Percentiles rank a stretch among this genome's conserved stretches.
phyloP scores from a whole-genome alignment of 108 stramenopile species.

The Cyclotella baltica region DNA sequence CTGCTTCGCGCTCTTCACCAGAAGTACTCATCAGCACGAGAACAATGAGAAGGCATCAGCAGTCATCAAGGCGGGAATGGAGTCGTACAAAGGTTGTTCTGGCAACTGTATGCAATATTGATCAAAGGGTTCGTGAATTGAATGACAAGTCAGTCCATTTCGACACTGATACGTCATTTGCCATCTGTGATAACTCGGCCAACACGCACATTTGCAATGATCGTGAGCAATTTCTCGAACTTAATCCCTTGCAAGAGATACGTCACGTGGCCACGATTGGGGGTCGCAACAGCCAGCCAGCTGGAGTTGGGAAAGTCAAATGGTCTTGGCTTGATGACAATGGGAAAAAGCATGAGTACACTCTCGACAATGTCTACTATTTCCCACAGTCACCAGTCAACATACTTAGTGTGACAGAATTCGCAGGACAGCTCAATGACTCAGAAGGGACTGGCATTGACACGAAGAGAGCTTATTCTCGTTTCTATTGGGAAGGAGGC shows the following conservation, averaged over 20 bases:
- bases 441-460: slow-evolving; percentile 10
- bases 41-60: background rate
- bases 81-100: background rate
- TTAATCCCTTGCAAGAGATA: background rate
- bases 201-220: slow-evolving; percentile 23
- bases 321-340: slow-evolving; percentile 7
- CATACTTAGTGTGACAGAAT: slow-evolving; percentile 10
- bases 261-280: slow-evolving; percentile 14
- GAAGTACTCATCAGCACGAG: no score
- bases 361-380: background rate
- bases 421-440: slow-evolving; percentile 5
- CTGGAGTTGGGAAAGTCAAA: background rate
- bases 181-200: slow-evolving; percentile 16
- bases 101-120: background rate
- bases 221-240: background rate
- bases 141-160: background rate
- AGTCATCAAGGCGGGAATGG: background rate
- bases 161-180: slow-evolving; percentile 1
- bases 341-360: background rate
- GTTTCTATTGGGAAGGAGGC: slow-evolving; percentile 9
- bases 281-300: background rate
- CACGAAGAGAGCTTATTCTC: background rate
- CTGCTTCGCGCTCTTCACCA: no score
- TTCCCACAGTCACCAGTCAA: slow-evolving; percentile 18
- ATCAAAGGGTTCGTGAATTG: background rate